phyloP scores from a whole-genome alignment of 2,329 filamentous ascomycete species.

The Beauveria medogensis region DNA sequence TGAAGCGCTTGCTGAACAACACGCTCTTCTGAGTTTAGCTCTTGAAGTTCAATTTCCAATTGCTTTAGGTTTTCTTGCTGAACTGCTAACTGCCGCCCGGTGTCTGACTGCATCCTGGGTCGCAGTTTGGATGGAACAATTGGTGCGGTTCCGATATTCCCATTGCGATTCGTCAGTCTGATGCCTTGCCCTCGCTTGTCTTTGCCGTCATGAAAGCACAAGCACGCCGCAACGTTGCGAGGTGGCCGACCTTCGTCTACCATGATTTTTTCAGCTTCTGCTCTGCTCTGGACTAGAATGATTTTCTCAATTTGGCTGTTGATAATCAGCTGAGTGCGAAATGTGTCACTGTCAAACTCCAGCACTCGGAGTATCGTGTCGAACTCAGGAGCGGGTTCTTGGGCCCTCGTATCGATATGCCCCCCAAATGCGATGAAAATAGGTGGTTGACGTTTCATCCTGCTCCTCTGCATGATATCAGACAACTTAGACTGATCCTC shows the following conservation, averaged over 20 bases:
- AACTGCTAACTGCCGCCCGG: constrained; percentile 54
- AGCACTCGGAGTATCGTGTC: constrained; percentile 75
- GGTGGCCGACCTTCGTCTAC: constrained; percentile 49
- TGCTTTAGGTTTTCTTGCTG: constrained; percentile 43
- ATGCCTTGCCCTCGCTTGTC: constrained; percentile 47
- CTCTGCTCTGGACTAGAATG: constrained; percentile 62
- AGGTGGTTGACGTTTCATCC: constrained; percentile 40
- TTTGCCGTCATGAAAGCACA: constrained; percentile 57
- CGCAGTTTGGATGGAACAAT: constrained; percentile 39
- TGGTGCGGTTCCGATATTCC: constrained; percentile 34
- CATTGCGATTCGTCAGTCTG: constrained; percentile 41
- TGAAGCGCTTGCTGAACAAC: constrained; percentile 40
- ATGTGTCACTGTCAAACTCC: constrained; percentile 70
- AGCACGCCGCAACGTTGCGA: constrained; percentile 64
- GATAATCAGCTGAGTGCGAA: constrained; percentile 78
- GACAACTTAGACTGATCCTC: constrained; percentile 64
- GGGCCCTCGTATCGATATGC: constrained; percentile 25
- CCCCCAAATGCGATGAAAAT: constrained; percentile 31
- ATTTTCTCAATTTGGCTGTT: constrained; percentile 75
- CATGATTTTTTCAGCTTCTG: constrained; percentile 63
- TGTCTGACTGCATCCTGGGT: constrained; percentile 74
- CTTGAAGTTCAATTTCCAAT: constrained; percentile 45
- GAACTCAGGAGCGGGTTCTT: constrained; percentile 66
- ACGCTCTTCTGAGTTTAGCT: constrained; percentile 41
- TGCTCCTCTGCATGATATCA: constrained; percentile 52